A percentile compares a stretch with the other conserved stretches of the same genome.
Evolutionary conservation across 2,329 filamentous ascomycete species (phyloP).

Genomic region (Diaporthe longicolla): DNA sequence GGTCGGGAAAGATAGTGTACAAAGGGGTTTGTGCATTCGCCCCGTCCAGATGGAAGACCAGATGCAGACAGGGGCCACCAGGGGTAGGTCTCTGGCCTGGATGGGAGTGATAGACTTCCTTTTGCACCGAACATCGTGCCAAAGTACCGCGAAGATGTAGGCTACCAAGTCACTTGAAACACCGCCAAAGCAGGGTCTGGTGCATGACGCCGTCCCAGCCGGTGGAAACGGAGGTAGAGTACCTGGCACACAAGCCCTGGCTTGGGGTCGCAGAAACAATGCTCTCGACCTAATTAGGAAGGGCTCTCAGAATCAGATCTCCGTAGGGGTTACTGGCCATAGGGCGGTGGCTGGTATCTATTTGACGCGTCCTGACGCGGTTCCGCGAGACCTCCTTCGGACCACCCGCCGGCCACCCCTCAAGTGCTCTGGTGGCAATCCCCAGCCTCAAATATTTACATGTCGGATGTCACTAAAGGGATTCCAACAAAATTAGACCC

Average conservation of each 20-base stretch:
- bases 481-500: neutral
- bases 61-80: neutral
- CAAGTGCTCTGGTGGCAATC: neutral
- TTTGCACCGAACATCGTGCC: neutral
- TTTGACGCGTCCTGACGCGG: neutral
- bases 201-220: neutral
- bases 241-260: too few species aligned
- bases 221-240: too few species aligned
- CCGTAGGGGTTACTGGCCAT: neutral
- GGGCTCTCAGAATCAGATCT: too few species aligned
- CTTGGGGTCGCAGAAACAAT: too few species aligned
- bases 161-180: neutral
- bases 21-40: neutral
- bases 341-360: neutral
- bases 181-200: neutral
- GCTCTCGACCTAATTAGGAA: too few species aligned
- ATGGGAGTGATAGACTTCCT: neutral
- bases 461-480: neutral
- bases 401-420: neutral
- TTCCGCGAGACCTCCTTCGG: neutral
- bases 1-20: neutral
- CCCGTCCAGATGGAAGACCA: neutral
- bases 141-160: neutral
- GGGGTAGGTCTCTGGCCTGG: neutral
- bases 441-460: neutral